Base-by-base conservation (phyloP, 176 grass and related monocot genomes). In the Chloris gayana region DNA sequence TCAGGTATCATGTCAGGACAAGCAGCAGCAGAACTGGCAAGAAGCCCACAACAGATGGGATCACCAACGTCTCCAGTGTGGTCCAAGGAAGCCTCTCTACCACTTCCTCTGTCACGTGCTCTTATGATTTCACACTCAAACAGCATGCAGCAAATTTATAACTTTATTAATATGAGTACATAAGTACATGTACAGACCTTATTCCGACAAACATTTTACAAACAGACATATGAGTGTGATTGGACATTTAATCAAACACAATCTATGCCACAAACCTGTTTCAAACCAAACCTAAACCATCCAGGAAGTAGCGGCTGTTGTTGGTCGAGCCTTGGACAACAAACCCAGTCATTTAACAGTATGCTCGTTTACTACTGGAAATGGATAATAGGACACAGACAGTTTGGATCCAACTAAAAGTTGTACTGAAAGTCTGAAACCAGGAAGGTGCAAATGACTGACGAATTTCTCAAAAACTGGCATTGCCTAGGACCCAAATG, bases 1-100 rank as follows among this genome's bases (percentile, higher is more conserved):
- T 24, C 60, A 21, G 30, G 49, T 21, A 86, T 80, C 49, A 68
- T 35, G 38, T 61, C 49, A 64, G 46, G 24, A 38, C 30, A 44
- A 46, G 25, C 57, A 33, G 2, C 25, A 13, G 29, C 14, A 12
- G 47, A 59, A 73, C 7, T 65, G 72, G 49, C 6, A 30, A 3
- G 9, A 66, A 35, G n/a, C 8, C 30, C n/a, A 27, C 19, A 33
- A 22, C 27, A 13, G 10, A 64, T 47, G 18, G 58, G 7, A 7
- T 44, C 26, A 0, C 21, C 50, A 17, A 58, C 26, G 66, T 37
- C 24, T 51, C 3, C 14, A 34, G 37, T 6, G n/a, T 19, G 49
- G 11, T 77, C 19, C 39, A 67, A 72, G 15, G 25, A 27, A 26
- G 8, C 45, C 8, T 75, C 14, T 3, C 5, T 7, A 69, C 41